Base-by-base conservation (phyloP, 352 stramenopile species). In the Peronospora tabacina region DNA sequence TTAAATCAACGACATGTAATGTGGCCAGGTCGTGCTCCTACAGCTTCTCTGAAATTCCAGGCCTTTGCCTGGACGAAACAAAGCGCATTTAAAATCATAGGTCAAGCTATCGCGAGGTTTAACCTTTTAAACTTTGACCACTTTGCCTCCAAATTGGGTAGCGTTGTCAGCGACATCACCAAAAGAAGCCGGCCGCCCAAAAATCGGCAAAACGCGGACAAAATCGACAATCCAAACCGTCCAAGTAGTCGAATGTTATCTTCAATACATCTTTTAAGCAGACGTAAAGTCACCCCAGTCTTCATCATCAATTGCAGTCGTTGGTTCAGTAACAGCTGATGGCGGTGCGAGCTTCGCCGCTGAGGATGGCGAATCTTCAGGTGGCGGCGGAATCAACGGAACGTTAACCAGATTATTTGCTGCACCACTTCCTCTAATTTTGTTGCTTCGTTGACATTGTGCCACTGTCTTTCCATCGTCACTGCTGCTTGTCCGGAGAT, bases 201-300 rank as follows among this genome's bases (percentile, higher is more conserved):
- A 22, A 32, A 32, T 32, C 28, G 28, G 7, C 22, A 26, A 26
- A 6, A 5, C 22, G n/a, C 0, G 22, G 22, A 26, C 20, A 6
- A 26, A 26, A 6, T 26, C n/a, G 22, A 26, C 22, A 26, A 26
- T 26, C 5, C 22, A 7, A 26, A 26, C 2, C 22, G 22, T 26
- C 22, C 22, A 26, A 26, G 22, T 32, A 32, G 28, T 32, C 12
- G 7, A 32, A 9, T 32, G 28, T 32, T 32, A 32, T 32, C 10
- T 8, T 8, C 28, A 32, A 12, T 12, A 32, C 9, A 30, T 1
- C 16, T 10, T 38, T 68, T 62, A 88, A 30, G 74, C 76, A 0
- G 80, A 90, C 10, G 78, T 89, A 46, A 93, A 93, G 42, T 90
- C 82, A 0, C 79, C 82, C 79, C 79, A 93, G 42, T 93, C 82